Base-by-base conservation (phyloP, 768 basidiomycete genomes). In the Hysterangium stoloniferum region DNA sequence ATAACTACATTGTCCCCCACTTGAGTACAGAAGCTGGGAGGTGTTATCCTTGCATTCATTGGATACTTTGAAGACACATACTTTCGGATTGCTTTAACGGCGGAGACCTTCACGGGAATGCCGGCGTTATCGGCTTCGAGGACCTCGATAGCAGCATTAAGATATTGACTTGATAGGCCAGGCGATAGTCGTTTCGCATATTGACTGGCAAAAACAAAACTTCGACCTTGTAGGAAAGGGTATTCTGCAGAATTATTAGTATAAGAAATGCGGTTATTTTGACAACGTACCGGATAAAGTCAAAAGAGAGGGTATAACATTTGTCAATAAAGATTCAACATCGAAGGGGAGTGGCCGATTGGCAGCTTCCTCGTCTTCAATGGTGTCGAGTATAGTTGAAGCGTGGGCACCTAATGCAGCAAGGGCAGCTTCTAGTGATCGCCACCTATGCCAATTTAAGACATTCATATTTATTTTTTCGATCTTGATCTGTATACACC, bases 61-160 rank as follows among this genome's bases (percentile, higher is more conserved):
- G n/a, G n/a, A n/a, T n/a, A n/a, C n/a, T n/a, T n/a, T 6, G 6
- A 41, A 29, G 25, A n/a, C 1, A 63, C 80, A 52, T 59, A 97
- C 96, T 97, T 94, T 60, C 88, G 82, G 33, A 97, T 75, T 2
- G 95, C 92, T 64, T 90, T 88, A 24, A 98, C 86, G 8, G 95
- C 94, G 1, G 91, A 94, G 4, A 97, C 74, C 66, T 97, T 98
- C 59, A 97, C 85, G 0, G 91, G 87, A n/a, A 92, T 73, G 24
- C 79, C 76, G 3, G 85, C 80, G 22, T 79, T 77, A 19, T 62
- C 58, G 0, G 81, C 76, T 65, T 94, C 90, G 7, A 99, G 76
- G 7, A 89, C 92, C 46, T 84, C 80, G 27, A 96, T 72, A 0
- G 93, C 86, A 4, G 90, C 90, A 20, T 86, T 81, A 29, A 98